phyloP scores from a whole-genome alignment of 1,284 basidiomycete genomes.

The Malassezia dermatis region DNA sequence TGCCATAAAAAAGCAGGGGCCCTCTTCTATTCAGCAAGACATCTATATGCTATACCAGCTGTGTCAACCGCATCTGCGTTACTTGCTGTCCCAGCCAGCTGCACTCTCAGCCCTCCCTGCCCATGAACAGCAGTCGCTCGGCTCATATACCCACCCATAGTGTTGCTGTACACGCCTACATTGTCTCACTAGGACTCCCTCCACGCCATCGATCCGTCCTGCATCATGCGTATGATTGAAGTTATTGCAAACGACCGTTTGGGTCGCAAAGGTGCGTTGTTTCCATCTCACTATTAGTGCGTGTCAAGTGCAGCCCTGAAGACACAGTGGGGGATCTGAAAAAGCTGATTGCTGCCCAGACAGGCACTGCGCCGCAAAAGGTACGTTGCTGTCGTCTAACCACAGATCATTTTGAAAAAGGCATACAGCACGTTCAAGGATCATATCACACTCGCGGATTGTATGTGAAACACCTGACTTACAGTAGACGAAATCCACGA shows the following conservation, averaged over 20 bases:
- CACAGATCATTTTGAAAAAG: conserved; percentile 91
- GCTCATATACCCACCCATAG: background rate
- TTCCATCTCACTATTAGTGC: conserved; percentile 19
- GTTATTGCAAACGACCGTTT: conserved; percentile 94
- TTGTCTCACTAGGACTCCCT: background rate
- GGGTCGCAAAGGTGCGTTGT: conserved; percentile 71
- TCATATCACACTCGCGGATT: conserved; percentile 80
- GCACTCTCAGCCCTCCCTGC: background rate
- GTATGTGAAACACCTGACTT: background rate
- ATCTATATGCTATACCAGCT: background rate
- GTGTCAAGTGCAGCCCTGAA: conserved; percentile 55
- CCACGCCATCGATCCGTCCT: background rate
- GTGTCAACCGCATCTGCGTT: background rate
- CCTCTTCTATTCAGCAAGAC: background rate
- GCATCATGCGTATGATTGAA: conserved; percentile 54
- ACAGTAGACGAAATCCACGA: conserved; percentile 17
- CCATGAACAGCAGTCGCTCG: background rate
- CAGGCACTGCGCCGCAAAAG: conserved; percentile 62
- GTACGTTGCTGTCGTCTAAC: conserved; percentile 42
- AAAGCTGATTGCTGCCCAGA: conserved; percentile 91
- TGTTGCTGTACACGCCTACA: background rate
- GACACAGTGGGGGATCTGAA: conserved; percentile 96
- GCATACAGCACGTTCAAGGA: conserved; percentile 55
- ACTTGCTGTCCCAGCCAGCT: background rate
- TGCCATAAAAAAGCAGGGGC: background rate